Base-by-base conservation (phyloP, 164 flowering plant species). In the Berberis vulgaris region DNA sequence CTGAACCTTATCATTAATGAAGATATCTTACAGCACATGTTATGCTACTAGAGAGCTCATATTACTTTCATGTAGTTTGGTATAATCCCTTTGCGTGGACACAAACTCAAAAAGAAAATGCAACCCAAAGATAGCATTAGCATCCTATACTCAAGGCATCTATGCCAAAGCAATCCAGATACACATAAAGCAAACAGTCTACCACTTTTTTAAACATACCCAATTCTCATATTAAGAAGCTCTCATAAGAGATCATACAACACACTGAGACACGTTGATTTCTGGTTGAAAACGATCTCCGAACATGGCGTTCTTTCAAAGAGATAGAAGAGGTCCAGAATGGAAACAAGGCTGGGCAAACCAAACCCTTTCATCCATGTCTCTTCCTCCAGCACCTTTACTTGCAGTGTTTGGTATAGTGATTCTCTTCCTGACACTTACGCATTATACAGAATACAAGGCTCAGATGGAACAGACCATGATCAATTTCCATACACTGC, bases 271-370 rank as follows among this genome's bases (percentile, higher is more conserved):
- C 26, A 26, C 26, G 26, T 26, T 26, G 26, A 26, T 26, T 26
- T 26, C 26, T 26, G 26, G 26, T 26, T 26, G 26, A 26, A 26
- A 26, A 26, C 26, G 26, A 26, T 26, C 26, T 26, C 26, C 38
- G 59, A 50, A 72, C 61, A 82, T 86, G 82, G 79, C 74, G 5
- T 82, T 82, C 86, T 66, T 79, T 6, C 65, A 60, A 8, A 65
- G 71, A 1, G 79, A 62, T 41, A 81, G 81, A 59, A 81, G 85
- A 58, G 92, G 84, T 10, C 84, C 88, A 26, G 81, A 78, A 43
- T 82, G 91, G 96, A 83, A 80, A 60, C 86, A 77, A 44, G 84
- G 89, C 1, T 84, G 88, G 90, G 69, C 68, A 42, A 67, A 64
- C 49, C 82, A 79, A 49, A 75, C 87, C 50, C 40, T 80, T 43